A percentile compares a stretch with the other conserved stretches of the same genome.
phyloP scores from a whole-genome alignment of 768 basidiomycete species.

The Lactifluus echinatus region DNA sequence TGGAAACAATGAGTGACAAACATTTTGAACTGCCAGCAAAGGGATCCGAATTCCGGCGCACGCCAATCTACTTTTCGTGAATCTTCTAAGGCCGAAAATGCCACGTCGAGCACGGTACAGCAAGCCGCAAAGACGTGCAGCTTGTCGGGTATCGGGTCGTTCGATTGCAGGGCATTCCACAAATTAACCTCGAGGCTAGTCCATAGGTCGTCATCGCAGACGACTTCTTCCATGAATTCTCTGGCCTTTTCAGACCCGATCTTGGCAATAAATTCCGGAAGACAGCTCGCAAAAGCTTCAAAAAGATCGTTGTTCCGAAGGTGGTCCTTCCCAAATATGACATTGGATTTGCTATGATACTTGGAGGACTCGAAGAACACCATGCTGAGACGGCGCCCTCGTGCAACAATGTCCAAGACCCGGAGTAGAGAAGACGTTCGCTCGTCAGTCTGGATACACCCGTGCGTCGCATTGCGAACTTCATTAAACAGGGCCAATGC shows the following conservation, averaged over 20 bases:
- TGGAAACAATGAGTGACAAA: not conserved
- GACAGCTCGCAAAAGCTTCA: not conserved
- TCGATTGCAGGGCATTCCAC: not conserved
- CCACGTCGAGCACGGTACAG: not conserved
- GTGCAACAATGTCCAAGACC: not conserved
- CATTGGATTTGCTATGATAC: not conserved
- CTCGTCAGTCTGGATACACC: not conserved
- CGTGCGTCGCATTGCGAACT: not conserved
- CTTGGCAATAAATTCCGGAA: not conserved
- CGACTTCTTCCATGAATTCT: not conserved
- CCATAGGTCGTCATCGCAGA: constrained; percentile 5
- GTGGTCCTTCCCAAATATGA: constrained; percentile 3
- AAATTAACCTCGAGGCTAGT: not conserved
- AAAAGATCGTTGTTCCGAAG: not conserved
- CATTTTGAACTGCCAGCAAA: not conserved
- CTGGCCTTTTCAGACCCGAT: not conserved
- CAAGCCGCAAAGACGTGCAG: not conserved
- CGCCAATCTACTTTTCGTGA: constrained; percentile 3
- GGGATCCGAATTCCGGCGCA: constrained; percentile 1
- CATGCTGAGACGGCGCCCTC: not conserved
- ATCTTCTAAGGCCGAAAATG: not conserved
- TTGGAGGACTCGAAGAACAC: not conserved
- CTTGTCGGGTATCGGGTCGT: not conserved
- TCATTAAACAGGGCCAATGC: not conserved
- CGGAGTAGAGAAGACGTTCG: not conserved